phyloP scores from a whole-genome alignment of 257 asterid species.

The Paulownia fortunei region DNA sequence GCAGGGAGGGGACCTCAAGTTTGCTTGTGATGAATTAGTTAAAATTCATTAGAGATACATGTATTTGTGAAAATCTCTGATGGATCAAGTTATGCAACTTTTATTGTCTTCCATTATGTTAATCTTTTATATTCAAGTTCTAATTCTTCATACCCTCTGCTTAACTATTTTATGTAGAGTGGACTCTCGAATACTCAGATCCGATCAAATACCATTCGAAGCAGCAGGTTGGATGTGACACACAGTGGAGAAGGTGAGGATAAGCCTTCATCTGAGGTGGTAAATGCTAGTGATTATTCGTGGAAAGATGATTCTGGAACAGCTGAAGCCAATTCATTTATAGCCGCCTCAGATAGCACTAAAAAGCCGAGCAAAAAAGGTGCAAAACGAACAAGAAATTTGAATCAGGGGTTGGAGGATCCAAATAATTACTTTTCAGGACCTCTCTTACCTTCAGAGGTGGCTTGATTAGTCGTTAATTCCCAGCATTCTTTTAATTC shows the following conservation, averaged over 20 bases:
- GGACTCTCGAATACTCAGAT: constrained; percentile 31
- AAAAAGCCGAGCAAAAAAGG: constrained; percentile 36
- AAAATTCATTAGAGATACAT: neutral
- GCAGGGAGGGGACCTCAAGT: neutral
- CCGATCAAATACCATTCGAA: constrained; percentile 51
- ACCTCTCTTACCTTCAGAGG: constrained; percentile 87
- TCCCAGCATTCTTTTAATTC: constrained; percentile 3
- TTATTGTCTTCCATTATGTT: neutral
- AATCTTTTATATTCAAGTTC: constrained; percentile 17
- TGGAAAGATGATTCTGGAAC: constrained; percentile 49
- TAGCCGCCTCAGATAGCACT: constrained; percentile 43
- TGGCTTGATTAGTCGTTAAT: constrained; percentile 33
- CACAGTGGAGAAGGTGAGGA: constrained; percentile 46
- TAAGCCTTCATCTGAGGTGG: constrained; percentile 67
- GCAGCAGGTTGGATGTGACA: constrained; percentile 46
- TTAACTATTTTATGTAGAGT: constrained; percentile 44
- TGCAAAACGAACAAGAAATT: constrained; percentile 25
- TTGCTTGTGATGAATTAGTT: constrained; percentile 12
- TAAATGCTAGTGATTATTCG: constrained; percentile 50
- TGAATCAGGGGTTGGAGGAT: constrained; percentile 42
- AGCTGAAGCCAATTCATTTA: constrained; percentile 53
- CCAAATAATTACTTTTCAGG: constrained; percentile 48
- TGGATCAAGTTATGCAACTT: constrained; percentile 11
- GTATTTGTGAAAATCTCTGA: constrained; percentile 9
- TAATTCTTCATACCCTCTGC: constrained; percentile 15